Conservation (phyloP, 345 rosid species). For the Viola odorata region DNA sequence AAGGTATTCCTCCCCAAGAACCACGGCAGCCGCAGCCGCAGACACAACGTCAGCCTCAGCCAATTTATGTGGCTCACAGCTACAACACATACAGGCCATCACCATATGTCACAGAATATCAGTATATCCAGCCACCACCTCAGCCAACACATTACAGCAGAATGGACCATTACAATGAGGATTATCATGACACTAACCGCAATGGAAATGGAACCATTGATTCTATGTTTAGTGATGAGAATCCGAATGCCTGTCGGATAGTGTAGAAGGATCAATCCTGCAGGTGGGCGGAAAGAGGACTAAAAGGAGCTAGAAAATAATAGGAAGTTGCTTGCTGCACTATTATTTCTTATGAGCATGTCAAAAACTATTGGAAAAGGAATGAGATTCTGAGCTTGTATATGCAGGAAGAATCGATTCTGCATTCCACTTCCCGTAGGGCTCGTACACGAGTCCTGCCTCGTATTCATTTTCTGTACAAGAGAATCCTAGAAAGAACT, state of each 20-base stretch:
- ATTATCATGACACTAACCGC: constrained; percentile 25
- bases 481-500: constrained; percentile 10
- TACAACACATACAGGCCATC: constrained; percentile 56
- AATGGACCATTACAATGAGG: constrained; percentile 36
- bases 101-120: constrained; percentile 49
- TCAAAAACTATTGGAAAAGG: constrained; percentile 20
- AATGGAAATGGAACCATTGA: constrained; percentile 40
- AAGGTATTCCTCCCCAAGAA: constrained; percentile 14
- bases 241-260: constrained; percentile 57
- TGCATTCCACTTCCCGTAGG: constrained; percentile 24
- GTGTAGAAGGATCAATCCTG: constrained; percentile 23
- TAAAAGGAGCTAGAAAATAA: not conserved
- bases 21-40: too few species aligned
- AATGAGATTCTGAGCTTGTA: constrained; percentile 44
- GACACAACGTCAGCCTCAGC: constrained; percentile 18
- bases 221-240: constrained; percentile 69
- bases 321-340: constrained; percentile 1
- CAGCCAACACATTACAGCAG: constrained; percentile 25
- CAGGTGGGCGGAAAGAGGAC: too few species aligned
- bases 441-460: constrained; percentile 3
- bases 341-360: constrained; percentile 23
- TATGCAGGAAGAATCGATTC: constrained; percentile 41
- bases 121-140: constrained; percentile 33
- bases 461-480: constrained; percentile 13
- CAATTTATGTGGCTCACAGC: constrained; percentile 42